A percentile compares a stretch with the other conserved stretches of the same genome.
Conservation (phyloP, 331 rosid genomes). For the Acacia pycnantha region DNA sequence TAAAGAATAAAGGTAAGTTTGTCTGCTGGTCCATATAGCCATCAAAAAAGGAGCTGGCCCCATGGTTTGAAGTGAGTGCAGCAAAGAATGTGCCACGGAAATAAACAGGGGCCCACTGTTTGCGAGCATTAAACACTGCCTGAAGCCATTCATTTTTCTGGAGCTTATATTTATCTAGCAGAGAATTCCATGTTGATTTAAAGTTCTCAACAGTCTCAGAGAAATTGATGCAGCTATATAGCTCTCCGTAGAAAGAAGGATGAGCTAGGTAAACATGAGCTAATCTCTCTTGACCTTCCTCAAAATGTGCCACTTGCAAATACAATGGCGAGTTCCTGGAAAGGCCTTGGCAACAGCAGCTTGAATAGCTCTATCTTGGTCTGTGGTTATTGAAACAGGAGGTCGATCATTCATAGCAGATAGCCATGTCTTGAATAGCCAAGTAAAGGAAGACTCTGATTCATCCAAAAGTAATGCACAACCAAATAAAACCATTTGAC, state of each 20-base stretch:
- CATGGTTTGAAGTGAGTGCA: constrained; percentile 53
- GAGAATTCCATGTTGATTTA: constrained; percentile 59
- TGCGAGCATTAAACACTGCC: constrained; percentile 75
- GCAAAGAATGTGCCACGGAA: constrained; percentile 76
- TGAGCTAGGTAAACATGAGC: constrained; percentile 70
- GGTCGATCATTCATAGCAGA: constrained; percentile 67
- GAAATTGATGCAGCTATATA: constrained; percentile 64
- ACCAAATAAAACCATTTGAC: constrained; percentile 75
- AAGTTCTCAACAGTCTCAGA: constrained; percentile 68
- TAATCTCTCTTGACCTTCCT: constrained; percentile 82
- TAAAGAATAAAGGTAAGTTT: constrained; percentile 59
- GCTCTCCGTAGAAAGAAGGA: constrained; percentile 65
- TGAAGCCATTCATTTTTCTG: constrained; percentile 71
- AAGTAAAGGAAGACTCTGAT: constrained; percentile 68
- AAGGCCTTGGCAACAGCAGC: constrained; percentile 62
- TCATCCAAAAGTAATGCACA: constrained; percentile 78
- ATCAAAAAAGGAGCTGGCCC: constrained; percentile 61
- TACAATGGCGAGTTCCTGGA: constrained; percentile 65
- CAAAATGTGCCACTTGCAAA: constrained; percentile 86
- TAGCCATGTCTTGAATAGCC: constrained; percentile 78
- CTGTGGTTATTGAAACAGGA: constrained; percentile 79
- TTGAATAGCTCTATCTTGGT: constrained; percentile 78
- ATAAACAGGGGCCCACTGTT: constrained; percentile 87
- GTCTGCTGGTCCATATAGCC: constrained; percentile 78
- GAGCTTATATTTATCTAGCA: constrained; percentile 57